Evolutionary conservation across 2,329 filamentous ascomycete species (phyloP), one percentile per base, ranked within the genome.

Genomic region (Mollisiaceae sp.): DNA sequence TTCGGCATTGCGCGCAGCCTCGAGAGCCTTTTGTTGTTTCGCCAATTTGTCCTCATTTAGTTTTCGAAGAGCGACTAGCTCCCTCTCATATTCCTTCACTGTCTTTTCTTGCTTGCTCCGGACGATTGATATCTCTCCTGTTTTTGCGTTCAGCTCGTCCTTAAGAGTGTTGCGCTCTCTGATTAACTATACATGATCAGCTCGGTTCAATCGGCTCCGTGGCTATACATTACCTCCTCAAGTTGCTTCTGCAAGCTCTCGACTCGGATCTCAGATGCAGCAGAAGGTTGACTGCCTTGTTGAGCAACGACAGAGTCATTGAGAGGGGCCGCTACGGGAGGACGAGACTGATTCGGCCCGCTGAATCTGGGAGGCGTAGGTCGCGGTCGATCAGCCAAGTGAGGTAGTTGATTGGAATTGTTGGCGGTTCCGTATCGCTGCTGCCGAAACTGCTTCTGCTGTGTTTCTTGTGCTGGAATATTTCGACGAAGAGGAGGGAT

Each of bases 101-200:
- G 83, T 80, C 71, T 87, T 89, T 59, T 89, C 85, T 47, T 87
- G 83, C 66, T 91, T 92, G 66, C 86, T 85, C 39, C 92, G 86
- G n/a, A 94, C 82, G 66, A 94, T 93, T 59, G 90, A 84, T 35
- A 88, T 88, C 75, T 94, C 91, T 59, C 92, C 92, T 20, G 86
- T 81, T 71, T 91, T 90, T 2, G 85, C 83, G 62, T 82, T 82
- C 18, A 90, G 82, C 59, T 88, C 85, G 6, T 83, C 78, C 69
- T 86, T 82, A 2, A 89, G 79, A 1, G 82, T 79, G 39, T 89
- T 77, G 43, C 84, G 82, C 36, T 84, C 82, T 69, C 86, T 83
- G 1, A 87, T 77, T 36, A 78, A 65, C 70, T 76, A 43, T 2
- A n/a, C 8, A 36, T 4, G 5, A 52, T 54, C 11, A 54, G 36